Conservation (phyloP, 352 stramenopile genomes). For the Peronospora belbahrii region DNA sequence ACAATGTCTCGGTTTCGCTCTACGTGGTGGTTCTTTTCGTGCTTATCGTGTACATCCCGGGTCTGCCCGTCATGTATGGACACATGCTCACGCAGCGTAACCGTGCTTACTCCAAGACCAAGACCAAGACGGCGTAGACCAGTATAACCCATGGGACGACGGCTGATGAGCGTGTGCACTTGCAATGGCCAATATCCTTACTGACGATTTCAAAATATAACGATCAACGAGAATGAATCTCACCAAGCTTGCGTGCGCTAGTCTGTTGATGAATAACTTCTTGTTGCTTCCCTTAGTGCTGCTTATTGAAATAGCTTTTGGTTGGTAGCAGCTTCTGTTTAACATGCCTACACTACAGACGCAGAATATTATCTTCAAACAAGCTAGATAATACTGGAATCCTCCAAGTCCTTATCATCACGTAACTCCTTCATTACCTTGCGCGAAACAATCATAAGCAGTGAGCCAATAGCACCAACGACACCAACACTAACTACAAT, state of each 20-base stretch:
- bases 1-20: slow-evolving; percentile 71
- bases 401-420: slow-evolving; percentile 27
- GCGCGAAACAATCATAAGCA: slow-evolving; percentile 47
- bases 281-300: slow-evolving; percentile 24
- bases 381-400: slow-evolving; percentile 24
- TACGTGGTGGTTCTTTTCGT: slow-evolving; percentile 64
- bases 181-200: slow-evolving; percentile 2
- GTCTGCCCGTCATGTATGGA: slow-evolving; percentile 75
- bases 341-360: slow-evolving; percentile 11
- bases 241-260: slow-evolving; percentile 10
- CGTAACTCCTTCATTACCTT: slow-evolving; percentile 44
- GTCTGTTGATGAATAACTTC: slow-evolving; percentile 18
- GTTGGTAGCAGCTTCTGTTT: slow-evolving; percentile 2
- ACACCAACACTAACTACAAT: slow-evolving; percentile 52
- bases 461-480: slow-evolving; percentile 39
- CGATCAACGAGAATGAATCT: slow-evolving; percentile 21
- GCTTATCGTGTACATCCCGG: slow-evolving; percentile 67
- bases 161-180: not conserved
- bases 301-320: slow-evolving; percentile 1
- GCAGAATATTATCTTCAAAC: slow-evolving; percentile 15
- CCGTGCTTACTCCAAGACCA: slow-evolving; percentile 73
- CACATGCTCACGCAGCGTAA: slow-evolving; percentile 85
- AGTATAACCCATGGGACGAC: not conserved
- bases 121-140: slow-evolving; percentile 57
- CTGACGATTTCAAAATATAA: slow-evolving; percentile 8